Percentiles rank a stretch among this genome's conserved stretches.
phyloP scores from a whole-genome alignment of 2,329 filamentous ascomycete species.

The Coniochaeta sp. region DNA sequence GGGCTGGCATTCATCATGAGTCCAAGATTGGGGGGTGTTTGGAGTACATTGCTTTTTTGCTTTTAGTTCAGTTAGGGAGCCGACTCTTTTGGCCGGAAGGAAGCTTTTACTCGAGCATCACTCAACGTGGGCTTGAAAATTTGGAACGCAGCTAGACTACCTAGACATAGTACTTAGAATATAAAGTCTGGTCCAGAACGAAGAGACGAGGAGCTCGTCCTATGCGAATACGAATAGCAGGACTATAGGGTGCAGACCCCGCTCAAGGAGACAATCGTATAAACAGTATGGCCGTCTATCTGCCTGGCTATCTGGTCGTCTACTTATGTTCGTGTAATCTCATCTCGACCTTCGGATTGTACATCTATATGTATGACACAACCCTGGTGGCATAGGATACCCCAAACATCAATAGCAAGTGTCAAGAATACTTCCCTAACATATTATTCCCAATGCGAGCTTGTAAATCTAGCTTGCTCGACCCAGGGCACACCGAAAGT shows the following conservation, averaged over 20 bases:
- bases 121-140: conserved; percentile 2
- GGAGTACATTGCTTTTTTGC: neutral
- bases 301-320: too few relatives aligned
- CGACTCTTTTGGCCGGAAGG: neutral
- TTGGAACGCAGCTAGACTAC: neutral
- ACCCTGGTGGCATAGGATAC: too few relatives aligned
- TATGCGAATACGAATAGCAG: neutral
- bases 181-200: neutral
- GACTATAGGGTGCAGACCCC: too few relatives aligned
- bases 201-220: neutral
- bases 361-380: too few relatives aligned
- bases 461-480: neutral
- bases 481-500: neutral
- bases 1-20: conserved; percentile 4
- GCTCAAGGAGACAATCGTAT: too few relatives aligned
- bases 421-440: too few relatives aligned
- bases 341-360: too few relatives aligned
- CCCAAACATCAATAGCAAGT: too few relatives aligned
- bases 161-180: neutral
- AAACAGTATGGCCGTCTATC: too few relatives aligned
- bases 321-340: too few relatives aligned
- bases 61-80: neutral
- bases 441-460: too few relatives aligned
- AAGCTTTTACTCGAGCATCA: neutral
- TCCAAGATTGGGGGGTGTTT: conserved; percentile 1